Percentiles rank a stretch among this genome's conserved stretches.
Conservation (phyloP, 192 early-diverging fungal genomes). For the Coemansia sp. region DNA sequence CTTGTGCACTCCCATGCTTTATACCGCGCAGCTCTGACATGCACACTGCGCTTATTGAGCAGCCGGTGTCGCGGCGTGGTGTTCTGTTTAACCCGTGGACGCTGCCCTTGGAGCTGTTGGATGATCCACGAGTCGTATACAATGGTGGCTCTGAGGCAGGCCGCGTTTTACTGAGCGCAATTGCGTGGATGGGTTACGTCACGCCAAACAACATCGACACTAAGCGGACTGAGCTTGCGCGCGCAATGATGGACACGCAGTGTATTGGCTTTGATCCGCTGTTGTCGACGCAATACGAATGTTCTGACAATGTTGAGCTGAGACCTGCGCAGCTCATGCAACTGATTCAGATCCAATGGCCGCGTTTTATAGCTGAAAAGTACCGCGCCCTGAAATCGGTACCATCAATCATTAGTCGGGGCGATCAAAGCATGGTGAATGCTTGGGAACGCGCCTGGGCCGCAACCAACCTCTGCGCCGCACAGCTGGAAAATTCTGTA, state of each 20-base stretch:
- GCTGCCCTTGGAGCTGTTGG: slow-evolving; percentile 38
- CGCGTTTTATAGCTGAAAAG: slow-evolving; percentile 27
- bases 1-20: background rate
- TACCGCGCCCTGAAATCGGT: slow-evolving; percentile 16
- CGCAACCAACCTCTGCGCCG: slow-evolving; percentile 19
- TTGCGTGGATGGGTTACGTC: slow-evolving; percentile 27
- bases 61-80: slow-evolving; percentile 8
- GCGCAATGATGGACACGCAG: slow-evolving; percentile 9
- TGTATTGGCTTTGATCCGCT: slow-evolving; percentile 6
- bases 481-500: slow-evolving; percentile 20
- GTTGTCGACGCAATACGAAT: background rate
- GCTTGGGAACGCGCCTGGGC: slow-evolving; percentile 30
- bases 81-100: slow-evolving; percentile 44
- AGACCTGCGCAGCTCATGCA: slow-evolving; percentile 20
- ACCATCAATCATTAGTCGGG: background rate
- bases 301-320: background rate
- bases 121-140: slow-evolving; percentile 24
- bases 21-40: slow-evolving; percentile 23
- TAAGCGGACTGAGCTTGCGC: slow-evolving; percentile 23
- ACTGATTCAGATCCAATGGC: slow-evolving; percentile 41
- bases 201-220: slow-evolving; percentile 21
- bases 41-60: slow-evolving; percentile 14
- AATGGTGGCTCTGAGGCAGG: background rate
- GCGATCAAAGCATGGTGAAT: background rate
- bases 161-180: slow-evolving; percentile 14